These are phyloP conservation scores for Podospora appendiculata DNA, from an alignment of 495 filamentous ascomycete species.

Conservation along the genomic window DNA sequence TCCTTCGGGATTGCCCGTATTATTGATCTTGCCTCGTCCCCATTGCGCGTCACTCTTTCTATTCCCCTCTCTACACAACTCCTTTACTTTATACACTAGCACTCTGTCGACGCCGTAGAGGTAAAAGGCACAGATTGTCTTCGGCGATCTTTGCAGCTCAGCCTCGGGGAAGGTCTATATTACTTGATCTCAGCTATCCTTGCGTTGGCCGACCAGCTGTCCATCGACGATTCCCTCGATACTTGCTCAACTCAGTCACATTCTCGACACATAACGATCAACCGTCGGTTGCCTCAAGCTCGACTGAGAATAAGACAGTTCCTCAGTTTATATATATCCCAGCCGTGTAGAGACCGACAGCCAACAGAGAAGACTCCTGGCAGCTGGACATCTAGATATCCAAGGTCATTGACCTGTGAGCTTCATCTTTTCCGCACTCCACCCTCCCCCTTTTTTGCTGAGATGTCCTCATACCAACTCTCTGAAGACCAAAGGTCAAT, in stretches of 20 bases:
- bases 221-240: too few relatives aligned
- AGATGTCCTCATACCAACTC: conserved; percentile 25
- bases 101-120: too few relatives aligned
- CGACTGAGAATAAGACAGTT: too few relatives aligned
- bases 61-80: too few relatives aligned
- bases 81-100: too few relatives aligned
- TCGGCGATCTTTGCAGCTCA: not conserved
- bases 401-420: conserved; percentile 12
- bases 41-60: conserved; percentile 6
- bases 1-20: conserved; percentile 21
- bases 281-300: too few relatives aligned
- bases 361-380: conserved; percentile 1
- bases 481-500: conserved; percentile 16
- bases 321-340: too few relatives aligned
- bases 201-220: too few relatives aligned
- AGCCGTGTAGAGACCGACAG: not conserved
- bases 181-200: too few relatives aligned
- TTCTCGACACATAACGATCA: too few relatives aligned
- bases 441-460: not conserved
- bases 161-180: not conserved
- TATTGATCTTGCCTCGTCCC: conserved; percentile 14
- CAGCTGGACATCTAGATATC: not conserved
- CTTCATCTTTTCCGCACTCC: not conserved
- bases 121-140: not conserved
- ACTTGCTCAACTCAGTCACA: too few relatives aligned